Evolutionary conservation across 2,329 filamentous ascomycete species (phyloP).

Genomic region (Diaporthe destruens): DNA sequence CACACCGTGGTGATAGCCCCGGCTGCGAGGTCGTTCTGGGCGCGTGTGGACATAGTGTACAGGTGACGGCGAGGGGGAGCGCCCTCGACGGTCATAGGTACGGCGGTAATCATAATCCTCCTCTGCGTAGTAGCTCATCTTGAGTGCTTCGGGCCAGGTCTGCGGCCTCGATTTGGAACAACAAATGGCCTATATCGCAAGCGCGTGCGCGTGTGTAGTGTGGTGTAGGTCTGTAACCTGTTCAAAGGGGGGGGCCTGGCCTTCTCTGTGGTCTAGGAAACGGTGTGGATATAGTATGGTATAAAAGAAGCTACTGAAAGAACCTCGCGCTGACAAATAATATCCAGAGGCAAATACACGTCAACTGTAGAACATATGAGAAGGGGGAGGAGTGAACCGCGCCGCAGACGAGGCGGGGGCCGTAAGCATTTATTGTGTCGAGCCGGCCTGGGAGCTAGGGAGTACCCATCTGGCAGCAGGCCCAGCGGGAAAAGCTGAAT

Average conservation of each 20-base stretch:
- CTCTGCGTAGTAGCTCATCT: conserved; percentile 59
- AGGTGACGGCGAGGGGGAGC: conserved; percentile 55
- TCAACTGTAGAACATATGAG: conserved; percentile 8
- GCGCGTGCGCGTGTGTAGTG: background rate
- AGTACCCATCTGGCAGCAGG: conserved; percentile 26
- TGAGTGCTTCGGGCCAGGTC: background rate
- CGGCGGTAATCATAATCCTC: conserved; percentile 66
- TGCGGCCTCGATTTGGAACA: background rate
- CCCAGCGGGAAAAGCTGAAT: conserved; percentile 36
- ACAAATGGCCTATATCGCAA: background rate
- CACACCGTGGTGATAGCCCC: conserved; percentile 56
- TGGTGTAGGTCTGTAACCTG: conserved; percentile 9
- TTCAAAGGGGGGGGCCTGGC: conserved; percentile 1
- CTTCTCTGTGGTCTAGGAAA: background rate
- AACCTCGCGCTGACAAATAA: conserved; percentile 26
- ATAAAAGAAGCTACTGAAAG: background rate
- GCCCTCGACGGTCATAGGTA: conserved; percentile 52
- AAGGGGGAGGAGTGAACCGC: conserved; percentile 9
- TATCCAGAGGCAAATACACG: background rate
- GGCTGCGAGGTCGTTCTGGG: conserved; percentile 51
- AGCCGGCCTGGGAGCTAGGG: conserved; percentile 6
- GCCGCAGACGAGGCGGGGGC: conserved; percentile 37
- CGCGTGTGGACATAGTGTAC: conserved; percentile 62
- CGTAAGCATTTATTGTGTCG: conserved; percentile 39
- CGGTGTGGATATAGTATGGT: background rate